Evolutionary conservation across 2,329 filamentous ascomycete species (phyloP).

Genomic region (Lachnellula arida): DNA sequence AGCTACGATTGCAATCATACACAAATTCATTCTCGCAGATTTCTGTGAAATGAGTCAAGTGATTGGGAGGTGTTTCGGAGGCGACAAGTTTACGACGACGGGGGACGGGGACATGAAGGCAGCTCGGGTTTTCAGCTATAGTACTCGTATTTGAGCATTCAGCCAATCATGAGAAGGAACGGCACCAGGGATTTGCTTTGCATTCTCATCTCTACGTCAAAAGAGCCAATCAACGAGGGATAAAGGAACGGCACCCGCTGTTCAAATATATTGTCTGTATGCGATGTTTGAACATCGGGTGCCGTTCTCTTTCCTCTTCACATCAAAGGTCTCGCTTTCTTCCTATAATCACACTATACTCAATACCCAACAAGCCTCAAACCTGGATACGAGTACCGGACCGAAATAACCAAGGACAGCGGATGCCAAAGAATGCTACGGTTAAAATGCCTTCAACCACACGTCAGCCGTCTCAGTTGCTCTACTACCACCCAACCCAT

Average conservation of each 20-base stretch:
- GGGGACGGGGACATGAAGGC: too few relatives aligned
- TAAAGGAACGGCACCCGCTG: conserved; percentile 8
- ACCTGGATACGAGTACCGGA: too few relatives aligned
- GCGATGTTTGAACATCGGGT: too few relatives aligned
- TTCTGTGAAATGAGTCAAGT: too few relatives aligned
- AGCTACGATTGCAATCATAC: too few relatives aligned
- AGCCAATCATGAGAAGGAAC: neutral
- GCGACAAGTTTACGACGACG: too few relatives aligned
- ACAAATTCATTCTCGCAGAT: too few relatives aligned
- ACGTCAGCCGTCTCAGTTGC: neutral
- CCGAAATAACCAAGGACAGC: neutral
- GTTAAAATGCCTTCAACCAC: neutral
- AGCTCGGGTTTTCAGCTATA: too few relatives aligned
- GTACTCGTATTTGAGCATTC: neutral
- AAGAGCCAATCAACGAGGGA: neutral
- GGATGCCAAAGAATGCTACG: neutral
- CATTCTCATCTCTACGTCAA: too few relatives aligned
- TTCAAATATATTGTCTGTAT: neutral
- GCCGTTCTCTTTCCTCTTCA: neutral
- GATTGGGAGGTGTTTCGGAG: too few relatives aligned
- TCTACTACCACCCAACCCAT: conserved; percentile 10
- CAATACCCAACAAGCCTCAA: too few relatives aligned
- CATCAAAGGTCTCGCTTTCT: neutral
- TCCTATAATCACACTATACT: too few relatives aligned
- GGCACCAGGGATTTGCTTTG: neutral